phyloP scores from a whole-genome alignment of 345 rosid genomes.

The Corymbia maculata region DNA sequence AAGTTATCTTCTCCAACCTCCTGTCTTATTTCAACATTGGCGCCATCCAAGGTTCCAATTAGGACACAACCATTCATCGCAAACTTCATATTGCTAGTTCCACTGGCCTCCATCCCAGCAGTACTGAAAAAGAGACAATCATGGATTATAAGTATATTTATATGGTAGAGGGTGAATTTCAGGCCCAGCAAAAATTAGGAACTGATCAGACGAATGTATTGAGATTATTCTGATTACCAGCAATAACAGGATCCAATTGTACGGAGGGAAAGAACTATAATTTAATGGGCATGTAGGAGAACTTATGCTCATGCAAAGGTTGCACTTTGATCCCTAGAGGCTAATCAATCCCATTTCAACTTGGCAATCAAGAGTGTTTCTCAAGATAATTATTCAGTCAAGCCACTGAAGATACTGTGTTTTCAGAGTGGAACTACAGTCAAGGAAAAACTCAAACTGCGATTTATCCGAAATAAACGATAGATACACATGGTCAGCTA shows the following conservation, averaged over 20 bases:
- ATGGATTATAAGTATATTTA: neutral
- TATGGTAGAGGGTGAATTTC: neutral
- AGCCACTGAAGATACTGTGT: neutral
- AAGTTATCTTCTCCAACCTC: conserved; percentile 47
- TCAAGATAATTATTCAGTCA: neutral
- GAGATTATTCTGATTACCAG: neutral
- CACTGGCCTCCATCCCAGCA: conserved; percentile 54
- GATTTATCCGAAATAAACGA: neutral
- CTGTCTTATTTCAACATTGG: conserved; percentile 41
- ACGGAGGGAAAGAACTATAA: neutral
- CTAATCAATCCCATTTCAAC: neutral
- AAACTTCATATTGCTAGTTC: conserved; percentile 53
- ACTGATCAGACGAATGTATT: neutral
- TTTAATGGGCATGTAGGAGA: neutral
- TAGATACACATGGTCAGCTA: neutral
- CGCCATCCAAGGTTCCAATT: conserved; percentile 43
- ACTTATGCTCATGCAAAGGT: neutral
- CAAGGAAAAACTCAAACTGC: neutral
- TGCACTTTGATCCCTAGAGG: neutral
- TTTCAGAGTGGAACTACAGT: neutral
- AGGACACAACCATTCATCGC: conserved; percentile 40
- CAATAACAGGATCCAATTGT: neutral
- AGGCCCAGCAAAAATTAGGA: neutral
- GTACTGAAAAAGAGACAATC: conserved; percentile 13
- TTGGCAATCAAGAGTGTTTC: neutral